Evolutionary conservation across 2,329 filamentous ascomycete genomes (phyloP).

Genomic region (Cytospora mali): DNA sequence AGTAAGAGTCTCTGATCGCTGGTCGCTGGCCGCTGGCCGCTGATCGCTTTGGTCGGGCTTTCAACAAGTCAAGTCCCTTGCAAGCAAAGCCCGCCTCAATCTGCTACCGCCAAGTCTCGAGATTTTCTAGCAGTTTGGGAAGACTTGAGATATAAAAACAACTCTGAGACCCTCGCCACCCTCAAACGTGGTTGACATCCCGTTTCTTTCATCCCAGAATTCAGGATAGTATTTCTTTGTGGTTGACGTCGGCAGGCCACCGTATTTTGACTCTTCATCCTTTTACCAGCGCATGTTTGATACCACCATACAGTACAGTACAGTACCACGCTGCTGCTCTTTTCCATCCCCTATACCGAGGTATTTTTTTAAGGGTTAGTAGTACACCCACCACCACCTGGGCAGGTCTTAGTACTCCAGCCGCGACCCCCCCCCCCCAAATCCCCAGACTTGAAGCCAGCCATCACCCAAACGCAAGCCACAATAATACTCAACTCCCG

Average conservation of each 20-base stretch:
- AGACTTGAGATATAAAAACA: slow-evolving; percentile 14
- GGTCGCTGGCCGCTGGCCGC: no score
- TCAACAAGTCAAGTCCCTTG: not conserved
- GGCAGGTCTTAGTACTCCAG: not conserved
- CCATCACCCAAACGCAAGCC: slow-evolving; percentile 11
- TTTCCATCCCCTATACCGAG: not conserved
- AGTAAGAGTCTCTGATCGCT: not conserved
- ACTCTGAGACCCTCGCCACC: slow-evolving; percentile 7
- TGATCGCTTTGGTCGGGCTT: no score
- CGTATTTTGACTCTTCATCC: slow-evolving; percentile 1
- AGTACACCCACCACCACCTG: not conserved
- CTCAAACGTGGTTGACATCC: slow-evolving; percentile 5
- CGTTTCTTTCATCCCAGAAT: not conserved
- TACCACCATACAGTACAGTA: slow-evolving; percentile 12
- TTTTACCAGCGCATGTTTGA: not conserved
- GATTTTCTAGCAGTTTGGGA: slow-evolving; percentile 1
- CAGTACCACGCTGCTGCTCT: slow-evolving; percentile 4
- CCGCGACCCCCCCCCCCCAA: no score
- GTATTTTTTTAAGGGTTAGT: no score
- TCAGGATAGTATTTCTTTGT: slow-evolving; percentile 1
- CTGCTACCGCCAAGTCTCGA: not conserved
- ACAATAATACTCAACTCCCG: slow-evolving; percentile 8
- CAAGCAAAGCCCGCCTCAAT: not conserved
- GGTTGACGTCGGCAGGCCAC: slow-evolving; percentile 15
- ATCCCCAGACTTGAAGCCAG: not conserved